Evolutionary conservation across 228 moss, liverwort and hornwort species (phyloP), one percentile per base, ranked within the genome.

Genomic region (Sphagnum magellanicum): DNA sequence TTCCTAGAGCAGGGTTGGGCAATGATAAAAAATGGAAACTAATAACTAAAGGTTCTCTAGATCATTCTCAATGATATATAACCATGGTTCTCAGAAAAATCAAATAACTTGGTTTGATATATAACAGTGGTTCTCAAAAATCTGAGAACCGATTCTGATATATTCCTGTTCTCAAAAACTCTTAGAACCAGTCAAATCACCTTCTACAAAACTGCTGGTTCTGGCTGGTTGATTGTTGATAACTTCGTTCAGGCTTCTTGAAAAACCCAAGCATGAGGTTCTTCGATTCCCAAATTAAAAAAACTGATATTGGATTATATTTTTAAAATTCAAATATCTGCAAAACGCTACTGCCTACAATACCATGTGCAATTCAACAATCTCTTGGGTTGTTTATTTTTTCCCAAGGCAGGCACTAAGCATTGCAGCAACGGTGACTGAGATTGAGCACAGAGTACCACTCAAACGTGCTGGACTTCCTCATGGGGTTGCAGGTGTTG

Each of bases 401-500:
- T 59, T n/a, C 59, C 59, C 0, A 59, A n/a, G 68, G 63, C 73
- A 79, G 83, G 61, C 71, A 14, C 49, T 84, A 59, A n/a, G 17
- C 66, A 63, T 80, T 50, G 51, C 74, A 17, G 46, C n/a, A 4
- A 80, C 63, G 53, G 10, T 71, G 1, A 70, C 52, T 0, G 60
- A 66, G 16, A 68, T 84, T 2, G 13, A 77, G 48, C 71, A 61
- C 12, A 57, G 73, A 65, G 80, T 80, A 64, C 84, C 84, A 14
- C 11, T 70, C 71, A 69, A 73, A 5, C 65, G 81, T 63, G 75
- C 80, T 14, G 84, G 81, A 8, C 78, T 80, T 51, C 65, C 75
- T 17, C 16, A 73, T 32, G 84, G 80, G 59, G 75, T 84, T 52
- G 84, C 84, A 16, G 57, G 74, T 48, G 73, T 78, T 12, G 81